Evolutionary conservation across 495 filamentous ascomycete genomes (phyloP), one percentile per base, ranked within the genome.

Genomic region (Penicillium lividum): DNA sequence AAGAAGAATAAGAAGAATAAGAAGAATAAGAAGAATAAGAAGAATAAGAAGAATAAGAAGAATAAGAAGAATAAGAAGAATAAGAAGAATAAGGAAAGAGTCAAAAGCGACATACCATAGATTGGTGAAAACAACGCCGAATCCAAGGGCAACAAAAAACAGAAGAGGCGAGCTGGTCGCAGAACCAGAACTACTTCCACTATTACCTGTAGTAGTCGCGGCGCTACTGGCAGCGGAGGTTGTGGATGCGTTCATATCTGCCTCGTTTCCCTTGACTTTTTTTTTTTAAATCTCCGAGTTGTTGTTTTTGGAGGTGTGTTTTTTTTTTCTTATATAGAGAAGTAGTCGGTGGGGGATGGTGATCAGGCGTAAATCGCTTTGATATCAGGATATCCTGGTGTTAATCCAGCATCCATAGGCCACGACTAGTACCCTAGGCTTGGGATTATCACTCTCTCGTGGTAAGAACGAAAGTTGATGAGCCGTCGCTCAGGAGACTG

Each of bases 41-140:
- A 22, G 22, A 22, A 22, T 1, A 22, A 22, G 22, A 22, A 22
- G 22, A 22, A 22, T 1, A 22, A 22, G 22, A 22, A 22, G 22
- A 22, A 22, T 1, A 22, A 22, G 22, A 22, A 22, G 22, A 22
- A 22, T 1, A 22, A 22, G 22, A 22, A 22, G 22, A 22, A 22
- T 1, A 22, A 22, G 22, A 22, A 22, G 22, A 22, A 22, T 29
- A 30, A 44, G 11, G 38, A 47, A n/a, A 33, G 77, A 30, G 27
- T 27, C 36, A 15, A 34, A 50, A 22, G 30, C 30, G 11, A 69
- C 78, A 60, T 82, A 98, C 94, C 94, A 99, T 76, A 99, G 74
- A 73, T 98, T 99, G 36, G 94, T 99, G 68, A 99, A 99, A 22
- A 99, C 94, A 27, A 99, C 95, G 56, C 94, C 94, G 69, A 99